Conservation (phyloP, 805 yeast species). For the Candida sakaeoensis region DNA sequence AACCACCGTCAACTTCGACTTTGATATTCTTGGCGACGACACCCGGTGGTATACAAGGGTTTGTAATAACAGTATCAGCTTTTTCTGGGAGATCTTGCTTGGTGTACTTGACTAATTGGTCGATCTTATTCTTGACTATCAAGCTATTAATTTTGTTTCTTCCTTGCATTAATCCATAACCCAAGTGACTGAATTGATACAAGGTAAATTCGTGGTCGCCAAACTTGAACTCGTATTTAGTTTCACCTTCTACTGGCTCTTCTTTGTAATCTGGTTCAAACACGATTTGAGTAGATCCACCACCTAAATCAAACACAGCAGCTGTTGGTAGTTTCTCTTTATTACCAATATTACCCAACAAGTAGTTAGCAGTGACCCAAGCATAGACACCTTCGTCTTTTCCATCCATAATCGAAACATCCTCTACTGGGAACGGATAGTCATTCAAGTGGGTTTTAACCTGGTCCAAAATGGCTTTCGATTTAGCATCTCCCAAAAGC, state of each 20-base stretch:
- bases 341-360: constrained; percentile 91
- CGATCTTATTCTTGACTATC: constrained; percentile 49
- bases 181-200: constrained; percentile 93
- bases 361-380: constrained; percentile 94
- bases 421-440: constrained; percentile 92
- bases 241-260: constrained; percentile 83
- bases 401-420: constrained; percentile 92
- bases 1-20: constrained; percentile 49
- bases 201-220: constrained; percentile 78
- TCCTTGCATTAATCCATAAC: constrained; percentile 94
- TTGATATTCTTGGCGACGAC: constrained; percentile 53
- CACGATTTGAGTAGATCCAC: constrained; percentile 98
- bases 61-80: constrained; percentile 46
- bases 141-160: constrained; percentile 72
- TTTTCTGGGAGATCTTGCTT: constrained; percentile 23
- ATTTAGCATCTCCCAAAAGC: constrained; percentile 71
- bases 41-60: constrained; percentile 90
- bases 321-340: constrained; percentile 77
- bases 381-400: constrained; percentile 97
- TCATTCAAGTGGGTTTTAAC: constrained; percentile 71
- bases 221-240: constrained; percentile 73
- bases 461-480: constrained; percentile 66
- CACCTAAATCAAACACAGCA: constrained; percentile 97
- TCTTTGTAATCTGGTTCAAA: constrained; percentile 83
- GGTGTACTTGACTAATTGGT: constrained; percentile 16